A percentile compares a stretch with the other conserved stretches of the same genome.
phyloP scores from a whole-genome alignment of 2,329 filamentous ascomycete genomes.

The Diaporthe sp. region DNA sequence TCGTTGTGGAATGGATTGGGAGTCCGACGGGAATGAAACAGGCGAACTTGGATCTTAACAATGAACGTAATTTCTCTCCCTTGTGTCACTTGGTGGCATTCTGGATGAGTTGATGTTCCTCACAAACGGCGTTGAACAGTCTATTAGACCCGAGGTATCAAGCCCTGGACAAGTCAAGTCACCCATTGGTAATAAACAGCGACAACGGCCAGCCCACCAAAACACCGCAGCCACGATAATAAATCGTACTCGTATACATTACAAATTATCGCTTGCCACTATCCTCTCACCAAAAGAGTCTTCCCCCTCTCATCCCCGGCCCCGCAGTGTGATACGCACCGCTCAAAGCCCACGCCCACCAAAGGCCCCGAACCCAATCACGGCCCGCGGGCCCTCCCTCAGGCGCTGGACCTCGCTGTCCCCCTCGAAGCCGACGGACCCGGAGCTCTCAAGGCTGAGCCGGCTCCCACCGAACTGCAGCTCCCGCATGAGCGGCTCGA shows the following conservation, averaged over 20 bases:
- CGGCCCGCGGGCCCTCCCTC: slow-evolving; percentile 36
- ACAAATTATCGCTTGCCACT: background rate
- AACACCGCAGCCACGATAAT: background rate
- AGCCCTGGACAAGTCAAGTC: background rate
- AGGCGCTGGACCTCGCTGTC: slow-evolving; percentile 37
- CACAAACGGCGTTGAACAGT: background rate
- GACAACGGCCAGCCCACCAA: background rate
- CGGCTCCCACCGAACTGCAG: slow-evolving; percentile 49
- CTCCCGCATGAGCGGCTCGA: slow-evolving; percentile 62
- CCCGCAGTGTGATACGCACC: background rate
- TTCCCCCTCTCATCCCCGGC: background rate
- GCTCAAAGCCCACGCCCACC: background rate
- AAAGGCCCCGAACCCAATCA: slow-evolving; percentile 39
- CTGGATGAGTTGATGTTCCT: no score
- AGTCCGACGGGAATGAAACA: background rate
- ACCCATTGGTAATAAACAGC: background rate
- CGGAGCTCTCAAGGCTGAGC: slow-evolving; percentile 34
- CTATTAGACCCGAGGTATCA: background rate
- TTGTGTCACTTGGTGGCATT: background rate
- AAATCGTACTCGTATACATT: slow-evolving; percentile 21
- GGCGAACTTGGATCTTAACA: background rate
- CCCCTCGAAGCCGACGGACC: slow-evolving; percentile 29
- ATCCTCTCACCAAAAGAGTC: background rate
- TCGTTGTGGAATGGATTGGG: background rate
- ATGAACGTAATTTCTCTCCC: background rate